Evolutionary conservation across 306 rosid species (phyloP), one percentile per base, ranked within the genome.

Genomic region (Spatholobus suberectus): DNA sequence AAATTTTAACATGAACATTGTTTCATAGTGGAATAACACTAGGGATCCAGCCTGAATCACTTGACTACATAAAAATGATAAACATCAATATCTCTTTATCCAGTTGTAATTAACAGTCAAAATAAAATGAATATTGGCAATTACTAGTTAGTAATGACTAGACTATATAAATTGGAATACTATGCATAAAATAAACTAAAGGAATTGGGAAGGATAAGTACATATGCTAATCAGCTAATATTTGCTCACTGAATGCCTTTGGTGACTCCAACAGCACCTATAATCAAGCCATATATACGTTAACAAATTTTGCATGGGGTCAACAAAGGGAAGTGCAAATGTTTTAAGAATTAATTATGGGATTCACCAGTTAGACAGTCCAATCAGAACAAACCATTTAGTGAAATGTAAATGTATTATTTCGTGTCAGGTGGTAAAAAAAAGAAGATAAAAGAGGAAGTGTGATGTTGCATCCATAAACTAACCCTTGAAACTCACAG

Each of bases 1-100:
- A 69, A 70, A 49, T 66, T 58, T 34, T 32, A 73, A 73, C 52
- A n/a, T 34, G 68, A 67, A 46, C 37, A 77, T 46, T 65, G 67
- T 73, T 71, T 58, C 20, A 62, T 71, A 52, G 20, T 52, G 49
- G 54, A 81, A 85, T 61, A 29, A 70, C 71, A 77, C 40, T 18
- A 77, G 55, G 18, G 47, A 63, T 32, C 62, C 26, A 54, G 57
- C 70, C 57, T 34, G 81, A 82, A 72, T 72, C 62, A 68, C 66
- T 70, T 43, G 46, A 61, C 52, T 40, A 51, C 24, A 76, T 14
- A 62, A 69, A n/a, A 59, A 47, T 38, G 24, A 43, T 9, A 76
- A 68, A 66, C 66, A 70, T 69, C 32, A 14, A 51, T 43, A 55
- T 81, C 59, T 20, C 26, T 55, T 52, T 29, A 73, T 52, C 55